Base-by-base conservation (phyloP, 495 filamentous ascomycete genomes). In the Xylaria flabelliformis region DNA sequence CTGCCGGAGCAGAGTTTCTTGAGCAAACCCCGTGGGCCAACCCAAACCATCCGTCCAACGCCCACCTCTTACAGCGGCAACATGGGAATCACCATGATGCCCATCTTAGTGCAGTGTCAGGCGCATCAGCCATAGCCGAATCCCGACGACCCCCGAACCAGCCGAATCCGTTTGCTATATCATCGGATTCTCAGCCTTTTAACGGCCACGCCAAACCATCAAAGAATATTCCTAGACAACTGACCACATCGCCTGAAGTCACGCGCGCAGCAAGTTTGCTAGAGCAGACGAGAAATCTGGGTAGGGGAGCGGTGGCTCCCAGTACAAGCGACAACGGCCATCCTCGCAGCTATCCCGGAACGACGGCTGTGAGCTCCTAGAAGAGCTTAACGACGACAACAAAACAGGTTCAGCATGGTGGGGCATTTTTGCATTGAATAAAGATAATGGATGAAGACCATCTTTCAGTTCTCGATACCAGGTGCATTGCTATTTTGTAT, bases 1-100 rank as follows among this genome's bases (percentile, higher is more conserved):
- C 91, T 46, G 93, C 92, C 12, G 93, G 94, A 74, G 93, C 95
- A 78, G 90, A 92, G 61, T 95, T 94, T 73, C 86, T 95, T 64
- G 91, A 94, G 67, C 89, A 92, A 72, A 95, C 91, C 1, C 91
- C 93, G 0, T 97, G 94, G 94, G 92, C 93, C 36, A 96, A 96
- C 78, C 92, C 93, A 17, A 92, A 94, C 71, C 93, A 97, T 76
- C 92, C 93, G 0, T 89, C 77, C 46, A 79, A 79, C 50, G 75
- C 90, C 19, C 92, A 94, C 76, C 83, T 82, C 68, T 78, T 82
- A 53, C 83, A 85, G 67, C 82, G 81, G 42, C 83, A 84, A 42
- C 79, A 81, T 51, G 64, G 76, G 36, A 76, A 66, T 19, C 80
- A 80, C 32, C 80, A 83, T 19, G 74, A 75, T 53, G 51, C 53